A percentile compares a stretch with the other conserved stretches of the same genome.
Conservation (phyloP, 768 basidiomycete species). For the Auricularia sp. region DNA sequence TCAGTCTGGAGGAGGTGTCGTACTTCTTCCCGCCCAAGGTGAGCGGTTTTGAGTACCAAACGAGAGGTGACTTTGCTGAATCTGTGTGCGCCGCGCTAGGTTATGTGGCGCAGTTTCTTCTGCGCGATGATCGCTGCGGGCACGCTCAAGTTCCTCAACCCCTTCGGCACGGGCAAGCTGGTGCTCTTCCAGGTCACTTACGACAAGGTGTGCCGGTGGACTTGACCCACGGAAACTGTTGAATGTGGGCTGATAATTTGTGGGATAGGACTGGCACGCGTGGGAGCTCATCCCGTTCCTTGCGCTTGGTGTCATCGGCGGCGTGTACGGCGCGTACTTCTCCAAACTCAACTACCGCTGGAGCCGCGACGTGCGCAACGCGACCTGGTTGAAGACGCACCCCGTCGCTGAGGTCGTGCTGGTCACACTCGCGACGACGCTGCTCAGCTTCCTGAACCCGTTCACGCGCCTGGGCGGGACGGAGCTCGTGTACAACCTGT, state of each 20-base stretch:
- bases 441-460: slow-evolving; percentile 77
- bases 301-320: slow-evolving; percentile 82
- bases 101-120: slow-evolving; percentile 24
- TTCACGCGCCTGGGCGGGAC: slow-evolving; percentile 92
- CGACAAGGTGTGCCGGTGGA: slow-evolving; percentile 44
- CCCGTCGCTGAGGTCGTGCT: slow-evolving; percentile 58
- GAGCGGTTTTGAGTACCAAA: neutral
- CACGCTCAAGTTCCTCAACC: slow-evolving; percentile 48
- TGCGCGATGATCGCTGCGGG: slow-evolving; percentile 31
- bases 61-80: no score
- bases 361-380: slow-evolving; percentile 72
- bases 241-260: no score
- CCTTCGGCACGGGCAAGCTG: slow-evolving; percentile 90
- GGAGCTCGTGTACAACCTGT: slow-evolving; percentile 86
- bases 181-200: slow-evolving; percentile 90
- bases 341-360: slow-evolving; percentile 86
- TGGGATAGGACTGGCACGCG: slow-evolving; percentile 76
- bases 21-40: slow-evolving; percentile 96
- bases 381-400: slow-evolving; percentile 70
- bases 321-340: slow-evolving; percentile 89
- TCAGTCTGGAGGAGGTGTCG: slow-evolving; percentile 90
- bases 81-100: neutral
- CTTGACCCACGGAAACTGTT: no score
- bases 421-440: slow-evolving; percentile 71
- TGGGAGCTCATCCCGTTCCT: slow-evolving; percentile 82